A percentile compares a stretch with the other conserved stretches of the same genome.
phyloP scores from a whole-genome alignment of 352 stramenopile species.

The Phytophthora lateralis region DNA sequence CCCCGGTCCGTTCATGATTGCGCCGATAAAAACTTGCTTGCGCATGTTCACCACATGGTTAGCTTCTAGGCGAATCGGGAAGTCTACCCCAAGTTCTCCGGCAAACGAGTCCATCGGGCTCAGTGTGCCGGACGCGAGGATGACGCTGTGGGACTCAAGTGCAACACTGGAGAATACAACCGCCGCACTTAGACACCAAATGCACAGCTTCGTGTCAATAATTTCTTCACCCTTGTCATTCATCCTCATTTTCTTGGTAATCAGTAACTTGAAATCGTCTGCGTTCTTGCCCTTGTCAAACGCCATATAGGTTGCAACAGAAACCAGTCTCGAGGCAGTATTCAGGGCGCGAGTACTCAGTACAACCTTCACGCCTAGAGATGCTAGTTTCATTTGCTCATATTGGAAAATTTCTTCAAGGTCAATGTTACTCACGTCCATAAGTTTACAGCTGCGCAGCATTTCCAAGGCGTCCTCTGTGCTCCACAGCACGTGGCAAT shows the following conservation, averaged over 20 bases:
- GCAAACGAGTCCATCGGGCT: conserved; percentile 89
- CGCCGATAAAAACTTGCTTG: conserved; percentile 76
- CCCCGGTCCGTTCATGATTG: conserved; percentile 64
- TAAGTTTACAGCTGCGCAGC: conserved; percentile 45
- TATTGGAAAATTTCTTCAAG: conserved; percentile 25
- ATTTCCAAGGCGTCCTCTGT: conserved; percentile 63
- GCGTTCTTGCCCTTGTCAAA: conserved; percentile 70
- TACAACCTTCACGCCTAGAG: conserved; percentile 28
- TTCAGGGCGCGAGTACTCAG: conserved; percentile 57
- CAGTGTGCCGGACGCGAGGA: conserved; percentile 80
- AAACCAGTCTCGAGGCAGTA: conserved; percentile 59
- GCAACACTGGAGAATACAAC: conserved; percentile 79
- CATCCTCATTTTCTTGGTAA: conserved; percentile 31
- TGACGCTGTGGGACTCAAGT: conserved; percentile 60
- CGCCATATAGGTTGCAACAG: conserved; percentile 80
- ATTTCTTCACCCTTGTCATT: conserved; percentile 38
- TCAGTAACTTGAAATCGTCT: conserved; percentile 80
- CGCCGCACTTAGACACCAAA: conserved; percentile 83
- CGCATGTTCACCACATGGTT: conserved; percentile 88
- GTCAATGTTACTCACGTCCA: conserved; percentile 5
- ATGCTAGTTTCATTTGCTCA: conserved; percentile 22
- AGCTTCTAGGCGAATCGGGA: conserved; percentile 79
- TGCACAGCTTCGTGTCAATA: conserved; percentile 65
- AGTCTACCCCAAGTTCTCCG: conserved; percentile 77
- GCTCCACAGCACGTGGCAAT: conserved; percentile 59